Percentiles rank a stretch among this genome's conserved stretches.
Conservation (phyloP, 495 filamentous ascomycete species). For the Chaetomium tenue region DNA sequence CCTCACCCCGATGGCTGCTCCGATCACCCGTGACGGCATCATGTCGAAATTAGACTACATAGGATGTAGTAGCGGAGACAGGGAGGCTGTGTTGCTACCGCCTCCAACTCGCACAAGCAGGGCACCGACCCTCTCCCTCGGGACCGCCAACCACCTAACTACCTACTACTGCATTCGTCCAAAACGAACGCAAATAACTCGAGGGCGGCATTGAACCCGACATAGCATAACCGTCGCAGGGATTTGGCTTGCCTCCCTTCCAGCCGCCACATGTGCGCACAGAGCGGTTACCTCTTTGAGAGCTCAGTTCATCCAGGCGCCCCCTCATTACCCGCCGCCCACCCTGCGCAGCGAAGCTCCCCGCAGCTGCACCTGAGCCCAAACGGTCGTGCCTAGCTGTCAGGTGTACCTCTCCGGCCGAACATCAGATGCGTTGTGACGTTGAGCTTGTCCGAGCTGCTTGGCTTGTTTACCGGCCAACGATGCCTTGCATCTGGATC, state of each 20-base stretch:
- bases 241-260: slow-evolving; percentile 26
- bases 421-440: slow-evolving; percentile 15
- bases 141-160: not conserved
- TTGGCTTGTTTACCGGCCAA: slow-evolving; percentile 13
- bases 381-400: slow-evolving; percentile 31
- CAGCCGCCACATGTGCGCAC: slow-evolving; percentile 12
- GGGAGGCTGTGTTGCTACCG: not conserved
- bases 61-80: no score
- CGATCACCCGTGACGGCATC: not conserved
- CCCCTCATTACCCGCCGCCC: slow-evolving; percentile 10
- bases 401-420: slow-evolving; percentile 15
- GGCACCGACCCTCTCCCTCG: not conserved
- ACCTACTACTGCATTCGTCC: not conserved
- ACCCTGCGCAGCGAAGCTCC: slow-evolving; percentile 32
- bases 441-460: slow-evolving; percentile 20
- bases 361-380: slow-evolving; percentile 30
- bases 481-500: slow-evolving; percentile 16
- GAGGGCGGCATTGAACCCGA: not conserved
- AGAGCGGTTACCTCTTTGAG: slow-evolving; percentile 1
- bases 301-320: slow-evolving; percentile 12
- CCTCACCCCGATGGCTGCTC: slow-evolving; percentile 5
- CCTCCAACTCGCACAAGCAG: not conserved
- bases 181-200: not conserved
- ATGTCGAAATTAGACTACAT: not conserved
- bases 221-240: slow-evolving; percentile 1